Conservation (phyloP, 192 early-diverging fungal species). For the Backusella psychrophila region DNA sequence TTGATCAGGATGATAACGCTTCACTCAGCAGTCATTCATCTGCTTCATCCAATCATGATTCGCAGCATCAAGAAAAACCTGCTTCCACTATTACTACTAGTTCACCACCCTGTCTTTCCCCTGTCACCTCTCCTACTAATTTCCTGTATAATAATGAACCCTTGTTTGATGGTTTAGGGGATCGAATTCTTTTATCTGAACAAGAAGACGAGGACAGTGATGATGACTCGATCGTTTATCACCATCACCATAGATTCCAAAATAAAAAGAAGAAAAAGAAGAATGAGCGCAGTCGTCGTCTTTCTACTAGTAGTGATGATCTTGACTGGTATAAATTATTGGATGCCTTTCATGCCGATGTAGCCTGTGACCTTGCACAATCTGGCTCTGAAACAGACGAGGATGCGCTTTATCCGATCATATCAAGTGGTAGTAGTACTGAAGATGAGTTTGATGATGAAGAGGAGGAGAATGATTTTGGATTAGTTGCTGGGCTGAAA, state of each 20-base stretch:
- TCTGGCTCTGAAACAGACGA: neutral
- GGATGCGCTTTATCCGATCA: neutral
- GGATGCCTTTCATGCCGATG: constrained; percentile 9
- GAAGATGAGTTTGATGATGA: constrained; percentile 12
- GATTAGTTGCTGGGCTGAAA: neutral
- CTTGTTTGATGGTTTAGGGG: constrained; percentile 14
- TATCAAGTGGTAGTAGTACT: neutral
- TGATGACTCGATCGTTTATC: neutral
- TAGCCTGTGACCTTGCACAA: constrained; percentile 11
- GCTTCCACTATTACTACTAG: neutral
- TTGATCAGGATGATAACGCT: constrained; percentile 13
- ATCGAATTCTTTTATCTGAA: constrained; percentile 3
- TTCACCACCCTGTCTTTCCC: constrained; percentile 11
- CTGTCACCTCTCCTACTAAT: constrained; percentile 13
- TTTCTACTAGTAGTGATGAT: neutral
- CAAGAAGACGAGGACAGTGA: neutral
- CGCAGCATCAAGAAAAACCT: constrained; percentile 7
- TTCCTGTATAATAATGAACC: constrained; percentile 15
- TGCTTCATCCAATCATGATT: constrained; percentile 7
- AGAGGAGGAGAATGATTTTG: constrained; percentile 1
- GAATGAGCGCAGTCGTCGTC: neutral
- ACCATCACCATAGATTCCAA: neutral
- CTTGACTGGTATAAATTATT: constrained; percentile 16
- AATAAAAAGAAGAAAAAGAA: constrained; percentile 3
- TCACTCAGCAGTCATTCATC: constrained; percentile 19